Evolutionary conservation across 2,329 filamentous ascomycete genomes (phyloP), one percentile per base, ranked within the genome.

Genomic region (Aspergillus sojae): DNA sequence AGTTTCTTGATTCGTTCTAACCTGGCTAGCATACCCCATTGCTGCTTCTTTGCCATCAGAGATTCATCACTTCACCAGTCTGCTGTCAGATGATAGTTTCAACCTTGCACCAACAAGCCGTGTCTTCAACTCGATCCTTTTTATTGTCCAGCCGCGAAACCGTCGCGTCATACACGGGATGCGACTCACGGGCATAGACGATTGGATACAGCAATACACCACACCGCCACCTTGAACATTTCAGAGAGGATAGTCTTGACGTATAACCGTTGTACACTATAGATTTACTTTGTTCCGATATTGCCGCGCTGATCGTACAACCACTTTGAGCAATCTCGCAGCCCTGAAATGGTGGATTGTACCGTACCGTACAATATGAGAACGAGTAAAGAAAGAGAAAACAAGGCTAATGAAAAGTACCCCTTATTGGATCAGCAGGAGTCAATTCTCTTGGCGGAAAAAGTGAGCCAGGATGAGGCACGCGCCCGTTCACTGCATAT

Each of bases 401-500:
- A 53, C 45, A 59, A 55, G 23, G 26, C 57, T 62, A 57, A 61
- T 46, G 48, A 46, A 60, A 59, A 36, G 43, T 60, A 57, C 58
- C n/a, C 36, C 34, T 56, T 43, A 67, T 67, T 68, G 65, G 63
- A 60, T 63, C 58, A 58, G 65, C 43, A 32, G 43, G 28, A 32
- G 59, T 52, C 59, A 41, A 58, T 55, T 43, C 23, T 55, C 64
- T 68, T 67, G 62, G 67, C 65, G 50, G 57, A 54, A 54, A 4
- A 57, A 58, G 53, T 66, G 64, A 63, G 28, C 61, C 65, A 67
- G 56, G 50, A 63, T 50, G 62, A 66, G 59, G 67, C 68, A 69
- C 67, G 64, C 65, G 68, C 64, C 63, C 65, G 57, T 66, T 57
- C 57, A 65, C 62, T 67, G 67, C 68, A 67, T 64, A 60, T 34